Base-by-base conservation (phyloP, 495 filamentous ascomycete species). In the Aspergillus sclerotiicarbonarius region DNA sequence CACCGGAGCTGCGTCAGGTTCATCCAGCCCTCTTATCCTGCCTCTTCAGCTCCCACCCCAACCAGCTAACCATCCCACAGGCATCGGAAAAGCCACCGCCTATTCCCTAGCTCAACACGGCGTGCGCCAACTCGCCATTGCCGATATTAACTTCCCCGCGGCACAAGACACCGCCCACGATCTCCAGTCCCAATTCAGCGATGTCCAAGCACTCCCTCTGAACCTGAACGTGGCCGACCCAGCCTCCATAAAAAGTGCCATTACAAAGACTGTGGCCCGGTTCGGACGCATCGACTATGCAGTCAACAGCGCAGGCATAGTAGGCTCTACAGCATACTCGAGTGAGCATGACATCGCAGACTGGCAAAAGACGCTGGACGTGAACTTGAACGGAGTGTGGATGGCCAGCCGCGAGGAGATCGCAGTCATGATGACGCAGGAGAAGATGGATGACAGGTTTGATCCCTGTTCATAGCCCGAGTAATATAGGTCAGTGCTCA, bases 31-130 rank as follows among this genome's bases (percentile, higher is more conserved):
- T 25, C 25, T 25, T 25, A 25, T 25, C 5, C 25, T 51, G 18
- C 30, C 8, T 6, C 20, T 16, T 35, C 12, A 7, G 4, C 25
- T 5, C 15, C 25, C 4, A 15, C 30, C 33, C 8, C 29, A 51
- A 10, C 49, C 25, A 51, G 15, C 5, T 16, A 33, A 32, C 25
- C 29, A 18, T 10, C 29, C 20, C 0, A 29, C 12, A 53, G 51
- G 51, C n/a, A 53, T 53, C 33, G 51, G 51, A 32, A 53, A 53
- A 53, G 33, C 51, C 39, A 43, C 51, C 4, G 51, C 51, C 18
- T 43, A 19, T 33, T 25, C 51, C 33, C 41, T 53, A 3, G 16
- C 19, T n/a, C 20, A 25, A 29, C 51, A 53, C 33, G 51, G 51
- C 8, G 51, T 53, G 15, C 18, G 32, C 4, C 32, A 43, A 13